phyloP scores from a whole-genome alignment of 2,329 filamentous ascomycete species.

The Botryosphaeria dothidea region DNA sequence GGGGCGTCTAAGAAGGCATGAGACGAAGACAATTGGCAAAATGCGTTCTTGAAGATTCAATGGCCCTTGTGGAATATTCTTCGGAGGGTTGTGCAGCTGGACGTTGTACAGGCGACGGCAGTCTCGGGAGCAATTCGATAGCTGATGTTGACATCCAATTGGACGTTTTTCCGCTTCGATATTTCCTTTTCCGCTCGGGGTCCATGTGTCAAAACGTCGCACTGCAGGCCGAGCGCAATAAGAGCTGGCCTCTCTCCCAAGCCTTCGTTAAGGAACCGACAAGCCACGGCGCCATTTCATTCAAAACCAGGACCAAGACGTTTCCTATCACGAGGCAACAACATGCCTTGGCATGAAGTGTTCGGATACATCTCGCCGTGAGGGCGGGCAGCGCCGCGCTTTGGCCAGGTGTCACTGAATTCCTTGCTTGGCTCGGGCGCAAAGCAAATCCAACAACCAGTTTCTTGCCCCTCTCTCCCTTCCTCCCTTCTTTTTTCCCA shows the following conservation, averaged over 20 bases:
- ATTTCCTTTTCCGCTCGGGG: background rate
- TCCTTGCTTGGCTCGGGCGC: conserved; percentile 4
- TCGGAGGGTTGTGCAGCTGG: background rate
- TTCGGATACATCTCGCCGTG: background rate
- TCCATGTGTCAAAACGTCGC: background rate
- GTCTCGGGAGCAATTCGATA: background rate
- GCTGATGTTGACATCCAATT: background rate
- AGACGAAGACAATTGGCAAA: background rate
- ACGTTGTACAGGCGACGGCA: background rate
- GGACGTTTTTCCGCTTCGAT: background rate
- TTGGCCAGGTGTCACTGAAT: background rate
- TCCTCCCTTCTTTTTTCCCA: background rate
- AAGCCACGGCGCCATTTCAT: background rate
- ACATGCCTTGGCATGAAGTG: background rate
- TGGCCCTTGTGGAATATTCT: background rate
- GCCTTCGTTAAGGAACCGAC: background rate
- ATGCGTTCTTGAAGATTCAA: too few relatives aligned
- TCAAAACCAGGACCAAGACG: background rate
- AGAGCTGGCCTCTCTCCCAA: background rate
- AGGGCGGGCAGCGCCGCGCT: background rate
- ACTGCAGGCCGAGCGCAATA: background rate
- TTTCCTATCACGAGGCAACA: background rate
- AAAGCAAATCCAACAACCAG: background rate
- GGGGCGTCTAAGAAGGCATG: conserved; percentile 30
- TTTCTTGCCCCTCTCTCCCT: background rate